These are phyloP conservation scores for Teratosphaeria epicoccoides DNA, from an alignment of 2,329 filamentous ascomycete genomes.

Conservation along the genomic window DNA sequence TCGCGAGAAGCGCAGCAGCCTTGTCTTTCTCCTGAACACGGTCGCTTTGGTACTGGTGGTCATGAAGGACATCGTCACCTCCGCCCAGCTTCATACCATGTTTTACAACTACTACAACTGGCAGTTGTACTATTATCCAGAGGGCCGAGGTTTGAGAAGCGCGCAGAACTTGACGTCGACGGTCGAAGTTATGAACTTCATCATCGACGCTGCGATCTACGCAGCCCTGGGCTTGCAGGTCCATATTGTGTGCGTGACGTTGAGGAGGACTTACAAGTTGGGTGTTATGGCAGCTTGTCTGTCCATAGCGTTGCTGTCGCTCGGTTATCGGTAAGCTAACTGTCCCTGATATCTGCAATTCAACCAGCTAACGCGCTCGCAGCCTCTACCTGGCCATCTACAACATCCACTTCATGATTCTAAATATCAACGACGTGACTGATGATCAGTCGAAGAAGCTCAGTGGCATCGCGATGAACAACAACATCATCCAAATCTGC, in stretches of 20 bases:
- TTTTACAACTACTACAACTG: constrained; percentile 43
- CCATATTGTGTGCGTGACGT: constrained; percentile 49
- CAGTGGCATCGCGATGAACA: constrained; percentile 33
- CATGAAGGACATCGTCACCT: constrained; percentile 47
- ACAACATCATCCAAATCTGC: constrained; percentile 42
- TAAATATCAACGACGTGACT: constrained; percentile 8
- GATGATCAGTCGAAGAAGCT: constrained; percentile 10
- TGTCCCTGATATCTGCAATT: not conserved
- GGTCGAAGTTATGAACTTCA: constrained; percentile 38
- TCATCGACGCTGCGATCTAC: constrained; percentile 47
- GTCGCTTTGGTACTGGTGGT: constrained; percentile 50
- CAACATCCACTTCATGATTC: constrained; percentile 28
- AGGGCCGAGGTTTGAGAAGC: constrained; percentile 7
- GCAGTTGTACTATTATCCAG: constrained; percentile 17
- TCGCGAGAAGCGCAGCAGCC: constrained; percentile 51
- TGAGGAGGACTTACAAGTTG: constrained; percentile 32
- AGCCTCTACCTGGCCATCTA: constrained; percentile 39
- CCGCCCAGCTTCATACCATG: constrained; percentile 49
- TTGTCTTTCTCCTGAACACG: constrained; percentile 56
- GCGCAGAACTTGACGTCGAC: constrained; percentile 31
- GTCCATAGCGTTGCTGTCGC: constrained; percentile 39
- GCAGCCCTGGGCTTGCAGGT: constrained; percentile 53
- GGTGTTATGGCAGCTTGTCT: constrained; percentile 35
- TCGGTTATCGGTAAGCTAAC: constrained; percentile 38
- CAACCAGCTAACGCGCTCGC: not conserved